phyloP scores from a whole-genome alignment of 257 asterid species.

The Henckelia pumila region DNA sequence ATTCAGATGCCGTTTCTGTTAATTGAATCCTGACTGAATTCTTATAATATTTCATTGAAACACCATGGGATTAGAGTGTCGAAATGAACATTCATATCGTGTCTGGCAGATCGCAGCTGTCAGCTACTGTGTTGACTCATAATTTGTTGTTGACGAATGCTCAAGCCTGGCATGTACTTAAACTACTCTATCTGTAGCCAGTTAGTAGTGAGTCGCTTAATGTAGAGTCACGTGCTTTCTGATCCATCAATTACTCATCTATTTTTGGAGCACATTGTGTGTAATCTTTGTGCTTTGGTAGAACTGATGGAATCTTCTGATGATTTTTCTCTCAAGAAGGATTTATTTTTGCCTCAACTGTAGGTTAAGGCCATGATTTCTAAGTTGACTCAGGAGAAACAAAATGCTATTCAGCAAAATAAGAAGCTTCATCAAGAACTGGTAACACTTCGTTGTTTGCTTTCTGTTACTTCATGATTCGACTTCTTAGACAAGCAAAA shows the following conservation, averaged over 20 bases:
- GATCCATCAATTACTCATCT: constrained; percentile 1
- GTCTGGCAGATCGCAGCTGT: neutral
- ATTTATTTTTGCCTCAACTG: constrained; percentile 29
- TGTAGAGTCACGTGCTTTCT: neutral
- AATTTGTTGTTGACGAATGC: too few relatives aligned
- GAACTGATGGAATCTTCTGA: constrained; percentile 9
- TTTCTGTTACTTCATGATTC: constrained; percentile 14
- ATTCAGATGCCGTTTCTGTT: neutral
- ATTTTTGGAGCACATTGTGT: neutral
- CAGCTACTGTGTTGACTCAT: neutral
- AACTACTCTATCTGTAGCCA: neutral
- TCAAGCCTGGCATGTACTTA: neutral
- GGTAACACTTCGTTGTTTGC: constrained; percentile 31
- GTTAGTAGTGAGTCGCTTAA: too few relatives aligned
- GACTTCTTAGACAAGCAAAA: constrained; percentile 9
- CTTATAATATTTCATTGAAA: too few relatives aligned
- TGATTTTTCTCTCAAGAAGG: neutral
- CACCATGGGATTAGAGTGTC: neutral
- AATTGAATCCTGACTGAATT: neutral
- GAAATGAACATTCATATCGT: neutral
- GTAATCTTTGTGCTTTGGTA: constrained; percentile 7
- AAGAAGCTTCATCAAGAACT: constrained; percentile 66
- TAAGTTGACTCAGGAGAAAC: constrained; percentile 79
- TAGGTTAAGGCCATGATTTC: constrained; percentile 70
- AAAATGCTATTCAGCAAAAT: constrained; percentile 57